Evolutionary conservation across 345 rosid genomes (phyloP).

Genomic region (Rubroshorea leprosula): DNA sequence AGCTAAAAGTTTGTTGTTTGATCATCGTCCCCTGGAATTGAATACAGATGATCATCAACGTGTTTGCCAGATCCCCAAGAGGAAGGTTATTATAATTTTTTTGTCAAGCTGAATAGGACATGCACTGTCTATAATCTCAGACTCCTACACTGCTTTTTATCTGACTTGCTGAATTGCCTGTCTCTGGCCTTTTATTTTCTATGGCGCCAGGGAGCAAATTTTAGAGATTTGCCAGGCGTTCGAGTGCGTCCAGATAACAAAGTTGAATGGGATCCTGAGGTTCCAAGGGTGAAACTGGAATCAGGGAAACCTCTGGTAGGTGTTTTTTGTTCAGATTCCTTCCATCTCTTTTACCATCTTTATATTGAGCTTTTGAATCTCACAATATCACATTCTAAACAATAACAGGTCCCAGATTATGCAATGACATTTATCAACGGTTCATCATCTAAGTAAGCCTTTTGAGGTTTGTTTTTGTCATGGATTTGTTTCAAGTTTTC

Average conservation of each 20-base stretch:
- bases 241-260: background rate
- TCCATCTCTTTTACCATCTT: background rate
- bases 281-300: conserved; percentile 7
- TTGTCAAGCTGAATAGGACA: background rate
- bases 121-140: background rate
- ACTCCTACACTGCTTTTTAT: background rate
- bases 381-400: background rate
- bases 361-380: background rate
- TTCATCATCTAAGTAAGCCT: conserved; percentile 23
- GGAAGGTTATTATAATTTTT: conserved; percentile 28
- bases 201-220: conserved; percentile 14
- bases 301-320: conserved; percentile 18
- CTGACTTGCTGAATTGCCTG: background rate
- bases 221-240: conserved; percentile 13
- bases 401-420: conserved; percentile 41
- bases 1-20: conserved; percentile 21
- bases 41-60: conserved; percentile 46
- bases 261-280: conserved; percentile 12
- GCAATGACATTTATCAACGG: conserved; percentile 35
- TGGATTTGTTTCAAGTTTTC: background rate
- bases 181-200: background rate
- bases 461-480: background rate
- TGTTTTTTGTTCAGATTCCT: background rate
- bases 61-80: conserved; percentile 43
- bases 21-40: conserved; percentile 41